Evolutionary conservation across 1,284 basidiomycete genomes (phyloP).

Genomic region (Microbotryum violaceum): DNA sequence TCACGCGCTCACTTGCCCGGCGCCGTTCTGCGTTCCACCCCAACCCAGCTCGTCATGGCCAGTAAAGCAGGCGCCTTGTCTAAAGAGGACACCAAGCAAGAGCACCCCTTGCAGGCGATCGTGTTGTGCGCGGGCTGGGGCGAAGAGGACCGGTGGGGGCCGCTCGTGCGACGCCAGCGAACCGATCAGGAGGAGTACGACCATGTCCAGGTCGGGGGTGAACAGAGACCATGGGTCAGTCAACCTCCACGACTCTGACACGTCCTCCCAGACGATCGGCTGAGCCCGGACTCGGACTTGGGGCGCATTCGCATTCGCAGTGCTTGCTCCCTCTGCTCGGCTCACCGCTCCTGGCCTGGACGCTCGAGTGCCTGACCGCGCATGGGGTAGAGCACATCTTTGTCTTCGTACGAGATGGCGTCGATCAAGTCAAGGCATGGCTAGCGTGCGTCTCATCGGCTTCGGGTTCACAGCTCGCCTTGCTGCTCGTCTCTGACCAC

Average conservation of each 20-base stretch:
- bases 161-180: slow-evolving; percentile 27
- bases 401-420: slow-evolving; percentile 77
- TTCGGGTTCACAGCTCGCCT: neutral
- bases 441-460: slow-evolving; percentile 55
- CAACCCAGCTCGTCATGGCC: slow-evolving; percentile 8
- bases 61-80: slow-evolving; percentile 7
- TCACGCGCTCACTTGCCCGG: no score
- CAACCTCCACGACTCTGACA: neutral
- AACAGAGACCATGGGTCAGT: slow-evolving; percentile 34
- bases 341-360: slow-evolving; percentile 88
- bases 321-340: slow-evolving; percentile 91
- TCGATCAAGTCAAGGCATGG: slow-evolving; percentile 69
- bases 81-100: slow-evolving; percentile 32
- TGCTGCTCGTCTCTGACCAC: neutral
- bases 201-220: slow-evolving; percentile 13
- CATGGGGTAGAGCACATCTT: slow-evolving; percentile 94
- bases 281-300: neutral
- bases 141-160: slow-evolving; percentile 32
- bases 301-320: slow-evolving; percentile 45
- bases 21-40: no score
- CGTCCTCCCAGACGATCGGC: neutral
- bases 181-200: slow-evolving; percentile 29
- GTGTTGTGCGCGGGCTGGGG: slow-evolving; percentile 33
- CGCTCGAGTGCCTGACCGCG: slow-evolving; percentile 82
- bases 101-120: slow-evolving; percentile 34